Evolutionary conservation across 108 stramenopile genomes (phyloP), one percentile per base, ranked within the genome.

Genomic region (Nannochloropsis gaditana): DNA sequence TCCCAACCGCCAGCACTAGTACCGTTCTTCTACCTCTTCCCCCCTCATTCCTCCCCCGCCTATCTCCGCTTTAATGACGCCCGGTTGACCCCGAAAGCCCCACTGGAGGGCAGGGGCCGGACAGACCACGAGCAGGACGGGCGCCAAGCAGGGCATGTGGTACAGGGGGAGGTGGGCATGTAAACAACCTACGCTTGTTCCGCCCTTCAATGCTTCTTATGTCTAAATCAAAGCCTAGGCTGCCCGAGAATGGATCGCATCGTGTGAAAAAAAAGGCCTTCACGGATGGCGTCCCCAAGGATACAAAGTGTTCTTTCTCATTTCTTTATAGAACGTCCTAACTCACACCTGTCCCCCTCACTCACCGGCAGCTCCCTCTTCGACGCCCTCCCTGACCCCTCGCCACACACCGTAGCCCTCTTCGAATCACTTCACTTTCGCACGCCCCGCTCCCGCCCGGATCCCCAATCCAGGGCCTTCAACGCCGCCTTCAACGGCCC

Each of bases 381-480:
- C 31, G 31, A 31, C 1, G 31, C 31, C 31, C 31, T 31, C 31
- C 31, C 31, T 31, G 31, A 31, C 31, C 59, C n/a, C n/a, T 73
- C n/a, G 2, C 8, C 15, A 15, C 47, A 10, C 47, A 50, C 15
- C 47, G 47, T 50, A 15, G 19, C 59, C 6, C 8, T n/a, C 59
- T 73, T 73, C 59, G 59, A n/a, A 4, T n/a, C 59, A 31, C 31
- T 0, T 31, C n/a, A 73, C 81, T 85, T 81, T 19, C 87, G 42
- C 43, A 44, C 83, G 19, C 87, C 87, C 43, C 87, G 43, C 44
- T 87, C 87, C 21, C 84, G 80, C 21, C 87, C 87, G 9, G 83
- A 83, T 2, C 87, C 87, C 41, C 83, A 87, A 80, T 87, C 87
- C n/a, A 87, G 83, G 6, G 87, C 85, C 81, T 89, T 89, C 45